Conservation (phyloP, 441 rosid species). For the Daphne laureola region DNA sequence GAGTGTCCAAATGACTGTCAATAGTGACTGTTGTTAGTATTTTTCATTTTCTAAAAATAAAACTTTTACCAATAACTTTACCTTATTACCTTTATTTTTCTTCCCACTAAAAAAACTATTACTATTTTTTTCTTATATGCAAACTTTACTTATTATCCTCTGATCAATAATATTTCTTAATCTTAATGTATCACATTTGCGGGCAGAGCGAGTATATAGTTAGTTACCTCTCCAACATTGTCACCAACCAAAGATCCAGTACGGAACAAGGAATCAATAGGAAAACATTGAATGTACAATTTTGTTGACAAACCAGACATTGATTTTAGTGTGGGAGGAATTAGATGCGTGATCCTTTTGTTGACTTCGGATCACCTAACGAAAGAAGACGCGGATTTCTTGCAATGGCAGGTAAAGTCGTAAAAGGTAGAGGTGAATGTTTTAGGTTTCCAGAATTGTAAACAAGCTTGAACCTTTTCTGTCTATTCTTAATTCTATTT, state of each 20-base stretch:
- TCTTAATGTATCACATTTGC: too few relatives aligned
- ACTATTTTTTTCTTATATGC: too few relatives aligned
- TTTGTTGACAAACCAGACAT: background rate
- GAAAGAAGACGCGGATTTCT: background rate
- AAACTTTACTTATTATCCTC: too few relatives aligned
- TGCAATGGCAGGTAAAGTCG: background rate
- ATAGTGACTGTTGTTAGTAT: too few relatives aligned
- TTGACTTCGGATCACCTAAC: conserved; percentile 1
- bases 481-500: conserved; percentile 3
- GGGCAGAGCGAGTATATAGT: too few relatives aligned
- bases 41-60: too few relatives aligned
- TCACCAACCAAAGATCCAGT: background rate
- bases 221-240: background rate
- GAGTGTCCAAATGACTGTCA: too few relatives aligned
- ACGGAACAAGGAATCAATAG: background rate
- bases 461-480: background rate
- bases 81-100: too few relatives aligned
- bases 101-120: too few relatives aligned
- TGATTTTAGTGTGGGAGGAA: background rate
- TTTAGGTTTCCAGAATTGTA: conserved; percentile 2
- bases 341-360: conserved; percentile 5
- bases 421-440: background rate
- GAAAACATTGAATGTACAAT: too few relatives aligned
- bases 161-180: too few relatives aligned
- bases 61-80: too few relatives aligned